phyloP scores from a whole-genome alignment of 2,329 filamentous ascomycete genomes.

The Diaporthe sp. region DNA sequence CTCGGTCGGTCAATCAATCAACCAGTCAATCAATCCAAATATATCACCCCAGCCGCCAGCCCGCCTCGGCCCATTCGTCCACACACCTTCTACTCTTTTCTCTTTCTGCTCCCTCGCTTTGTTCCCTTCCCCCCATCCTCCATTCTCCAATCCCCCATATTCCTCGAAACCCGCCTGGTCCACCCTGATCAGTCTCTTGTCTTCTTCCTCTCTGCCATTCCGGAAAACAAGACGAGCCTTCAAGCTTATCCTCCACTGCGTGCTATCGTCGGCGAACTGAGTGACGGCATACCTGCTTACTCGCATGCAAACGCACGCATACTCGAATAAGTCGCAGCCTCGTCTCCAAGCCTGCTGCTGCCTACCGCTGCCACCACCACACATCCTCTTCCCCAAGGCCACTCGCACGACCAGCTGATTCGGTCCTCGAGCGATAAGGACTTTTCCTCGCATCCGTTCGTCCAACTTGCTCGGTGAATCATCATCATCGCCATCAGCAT shows the following conservation, averaged over 20 bases:
- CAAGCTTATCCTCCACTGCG: neutral
- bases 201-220: neutral
- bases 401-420: neutral
- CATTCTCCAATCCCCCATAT: conserved; percentile 20
- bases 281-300: neutral
- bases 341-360: conserved; percentile 23
- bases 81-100: conserved; percentile 2
- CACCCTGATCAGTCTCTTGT: conserved; percentile 20
- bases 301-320: conserved; percentile 9
- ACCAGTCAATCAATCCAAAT: conserved; percentile 14
- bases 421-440: neutral
- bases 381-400: neutral
- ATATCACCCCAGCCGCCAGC: conserved; percentile 24
- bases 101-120: conserved; percentile 28
- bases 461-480: neutral
- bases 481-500: neutral
- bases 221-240: neutral
- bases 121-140: conserved; percentile 24
- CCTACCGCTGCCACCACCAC: conserved; percentile 13
- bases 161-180: conserved; percentile 18
- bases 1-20: neutral
- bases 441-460: neutral
- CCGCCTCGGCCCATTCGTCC: conserved; percentile 24
- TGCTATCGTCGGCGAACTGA: neutral
- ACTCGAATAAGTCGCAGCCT: conserved; percentile 27